Evolutionary conservation across 768 basidiomycete species (phyloP), one percentile per base, ranked within the genome.

Genomic region (Suillus subaureus): DNA sequence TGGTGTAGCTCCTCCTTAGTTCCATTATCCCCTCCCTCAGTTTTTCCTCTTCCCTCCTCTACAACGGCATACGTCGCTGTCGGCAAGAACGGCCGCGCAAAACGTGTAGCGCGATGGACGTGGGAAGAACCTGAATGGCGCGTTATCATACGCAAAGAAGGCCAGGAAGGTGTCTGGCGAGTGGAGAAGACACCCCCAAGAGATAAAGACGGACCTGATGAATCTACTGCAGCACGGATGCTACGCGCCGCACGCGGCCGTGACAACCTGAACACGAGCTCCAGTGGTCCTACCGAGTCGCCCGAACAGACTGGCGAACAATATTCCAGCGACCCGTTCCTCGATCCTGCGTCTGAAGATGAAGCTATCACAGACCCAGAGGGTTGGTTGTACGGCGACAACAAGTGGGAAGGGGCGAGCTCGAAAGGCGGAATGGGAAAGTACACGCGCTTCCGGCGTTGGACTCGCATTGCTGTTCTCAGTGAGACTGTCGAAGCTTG

Each of bases 41-140:
- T 86, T 7, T 89, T 96, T 74, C 72, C 84, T 52, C 82, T 92
- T 39, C 89, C 92, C 1, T 79, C 90, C 49, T 81, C 86, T 43
- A 85, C 88, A 39, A 81, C 87, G 49, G 78, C 88, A 21, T 86
- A 84, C 74, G 76, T 90, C 61, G 75, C 85, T 8, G 79, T 83
- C 66, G 83, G 78, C 69, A 80, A 80, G 57, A 80, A 82, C 15
- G 74, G 81, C 18, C 79, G 82, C 49, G 79, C 91, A 61, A 90
- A 89, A 75, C 86, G 93, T 35, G 89, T 87, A 15, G 94, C 94
- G 33, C 85, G 77, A 23, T 98, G 96, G 96, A 78, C 81, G 31
- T 98, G 96, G 96, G 88, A 94, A 63, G 96, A 98, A 73, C 83
- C 87, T 21, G 96, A 97, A 73, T 98, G 96, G 96, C 82, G 85